Evolutionary conservation across 2,329 filamentous ascomycete species (phyloP), one percentile per base, ranked within the genome.

Genomic region (Aspergillus candidus): DNA sequence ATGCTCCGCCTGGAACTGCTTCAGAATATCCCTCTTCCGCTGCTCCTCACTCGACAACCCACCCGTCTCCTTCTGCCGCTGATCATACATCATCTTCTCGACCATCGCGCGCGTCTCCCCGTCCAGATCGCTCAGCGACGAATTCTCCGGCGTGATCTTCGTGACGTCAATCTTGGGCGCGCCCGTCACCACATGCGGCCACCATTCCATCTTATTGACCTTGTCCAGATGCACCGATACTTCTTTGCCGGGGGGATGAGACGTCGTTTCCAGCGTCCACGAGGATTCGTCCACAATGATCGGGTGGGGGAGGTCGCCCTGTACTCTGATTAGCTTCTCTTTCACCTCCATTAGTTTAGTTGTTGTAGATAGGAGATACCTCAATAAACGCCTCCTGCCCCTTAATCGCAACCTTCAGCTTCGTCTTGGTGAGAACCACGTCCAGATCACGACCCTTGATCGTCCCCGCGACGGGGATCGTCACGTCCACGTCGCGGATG

Each of bases 41-140:
- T 94, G 83, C 74, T 98, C 93, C 55, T 97, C 93, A 54, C 88
- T 94, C 11, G 84, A 89, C 37, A 89, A 88, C 68, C 85, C 78
- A 4, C 93, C 93, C 68, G 79, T 74, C 74, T 97, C 90, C 80
- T 98, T 98, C 74, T 97, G 90, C 55, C 86, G 78, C 76, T 98
- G 93, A 73, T 98, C 93, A 61, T 79, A 98, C 93, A 98, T 98
- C 93, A 98, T 98, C 80, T 98, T 98, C 81, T 98, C 93, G 35
- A 98, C 93, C 91, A 98, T 97, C 47, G 83, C 80, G 52, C 93
- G 80, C 42, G 93, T 98, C 76, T 94, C 86, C 49, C 93, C 93
- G 63, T 97, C 91, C 55, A 98, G 74, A 67, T 98, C 93, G 45
- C 86, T 83, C 60, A 98, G 76, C 68, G 89, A 94, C 63, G 84